These are phyloP conservation scores for Pulicaria dysenterica DNA, from an alignment of 129 eudicot species.

Conservation along the genomic window DNA sequence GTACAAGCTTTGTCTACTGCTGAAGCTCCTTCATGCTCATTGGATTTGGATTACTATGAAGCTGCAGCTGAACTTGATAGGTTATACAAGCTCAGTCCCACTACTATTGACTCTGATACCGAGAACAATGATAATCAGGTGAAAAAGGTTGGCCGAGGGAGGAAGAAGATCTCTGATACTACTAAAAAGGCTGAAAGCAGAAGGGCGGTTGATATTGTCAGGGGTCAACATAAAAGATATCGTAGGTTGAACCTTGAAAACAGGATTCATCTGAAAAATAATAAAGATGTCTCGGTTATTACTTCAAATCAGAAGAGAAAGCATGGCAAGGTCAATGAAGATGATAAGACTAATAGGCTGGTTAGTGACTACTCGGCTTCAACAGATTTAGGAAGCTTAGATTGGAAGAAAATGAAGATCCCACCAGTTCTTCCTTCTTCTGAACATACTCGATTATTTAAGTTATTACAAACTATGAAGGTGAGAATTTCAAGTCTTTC, in stretches of 20 bases:
- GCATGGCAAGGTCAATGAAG: constrained; percentile 43
- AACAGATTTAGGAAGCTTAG: constrained; percentile 64
- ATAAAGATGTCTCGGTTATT: constrained; percentile 45
- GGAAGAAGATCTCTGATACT: constrained; percentile 50
- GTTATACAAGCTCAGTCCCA: constrained; percentile 73
- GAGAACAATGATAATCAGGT: constrained; percentile 40
- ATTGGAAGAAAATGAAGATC: constrained; percentile 98
- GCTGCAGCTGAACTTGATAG: constrained; percentile 87
- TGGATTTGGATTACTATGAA: constrained; percentile 76
- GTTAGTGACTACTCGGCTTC: constrained; percentile 72
- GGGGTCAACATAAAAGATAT: constrained; percentile 50
- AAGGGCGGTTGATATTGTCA: constrained; percentile 45
- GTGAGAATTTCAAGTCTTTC: constrained; percentile 34
- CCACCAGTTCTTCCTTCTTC: constrained; percentile 96
- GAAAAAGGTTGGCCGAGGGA: constrained; percentile 46
- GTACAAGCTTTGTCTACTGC: constrained; percentile 60
- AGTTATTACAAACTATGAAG: constrained; percentile 88
- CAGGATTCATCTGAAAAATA: constrained; percentile 67
- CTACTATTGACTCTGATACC: constrained; percentile 41
- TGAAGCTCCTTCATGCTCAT: constrained; percentile 59
- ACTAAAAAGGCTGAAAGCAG: constrained; percentile 37
- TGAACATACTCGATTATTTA: constrained; percentile 79
- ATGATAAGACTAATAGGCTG: constrained; percentile 62
- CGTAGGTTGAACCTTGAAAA: constrained; percentile 77
- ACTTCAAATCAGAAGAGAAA: constrained; percentile 47